Evolutionary conservation across 2,329 filamentous ascomycete species (phyloP), one percentile per base, ranked within the genome.

Genomic region (Xylariaceae sp.): DNA sequence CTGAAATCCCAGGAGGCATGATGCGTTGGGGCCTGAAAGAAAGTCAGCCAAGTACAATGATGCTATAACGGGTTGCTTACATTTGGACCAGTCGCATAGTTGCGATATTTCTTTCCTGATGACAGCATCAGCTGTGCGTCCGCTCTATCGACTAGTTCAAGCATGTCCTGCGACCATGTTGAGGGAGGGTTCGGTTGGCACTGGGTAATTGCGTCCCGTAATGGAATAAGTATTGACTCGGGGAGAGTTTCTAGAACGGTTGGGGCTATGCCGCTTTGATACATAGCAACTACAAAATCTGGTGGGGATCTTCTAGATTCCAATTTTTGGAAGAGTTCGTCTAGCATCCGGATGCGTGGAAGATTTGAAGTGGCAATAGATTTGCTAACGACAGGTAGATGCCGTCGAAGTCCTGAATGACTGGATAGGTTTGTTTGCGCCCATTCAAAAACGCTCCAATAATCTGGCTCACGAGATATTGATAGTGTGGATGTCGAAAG

Each of bases 171-270:
- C 12, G 79, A 75, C 90, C 92, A 97, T 1, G 76, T 79, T 0
- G 83, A 77, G 8, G 90, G 88, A 16, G 92, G 92, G 48, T 82
- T 79, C n/a, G 82, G 79, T 63, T 95, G 91, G 54, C 88, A 95
- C 52, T 82, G 77, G n/a, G 84, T 79, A 33, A 97, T 89, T 5
- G 85, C 83, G 67, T 97, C 91, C 61, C 86, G 85, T 12, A 97
- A 72, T 0, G 88, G 86, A 2, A 85, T 80, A 43, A 87, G 77
- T n/a, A 96, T 75, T 21, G 88, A 83, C 64, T 95, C 89, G 2
- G 93, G 92, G 1, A 97, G 71, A 1, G 87, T 90, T 52, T 95
- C 88, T 14, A 97, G 75, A 39, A 91, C 70, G 20, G 77, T 72
- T 8, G 68, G 66, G 6, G 77, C 82, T 37, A 95, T 80, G 0